Percentiles rank a stretch among this genome's conserved stretches.
Evolutionary conservation across 2,329 filamentous ascomycete genomes (phyloP).

Genomic region (Aspergillus fumigatus): DNA sequence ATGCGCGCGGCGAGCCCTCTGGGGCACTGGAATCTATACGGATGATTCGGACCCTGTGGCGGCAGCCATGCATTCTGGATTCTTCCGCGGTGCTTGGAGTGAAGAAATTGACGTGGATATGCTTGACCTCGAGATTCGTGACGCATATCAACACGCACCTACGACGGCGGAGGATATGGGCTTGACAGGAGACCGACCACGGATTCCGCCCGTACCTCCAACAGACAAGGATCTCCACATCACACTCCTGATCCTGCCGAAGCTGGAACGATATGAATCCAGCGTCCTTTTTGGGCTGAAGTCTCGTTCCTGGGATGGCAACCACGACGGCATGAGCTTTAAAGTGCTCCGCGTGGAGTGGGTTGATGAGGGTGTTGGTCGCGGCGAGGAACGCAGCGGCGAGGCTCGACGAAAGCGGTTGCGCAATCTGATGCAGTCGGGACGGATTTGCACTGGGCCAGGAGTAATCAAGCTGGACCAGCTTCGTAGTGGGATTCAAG

Average conservation of each 20-base stretch:
- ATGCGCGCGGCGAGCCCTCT: slow-evolving; percentile 72
- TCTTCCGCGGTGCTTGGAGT: slow-evolving; percentile 83
- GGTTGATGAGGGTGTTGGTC: slow-evolving; percentile 65
- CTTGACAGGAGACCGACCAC: slow-evolving; percentile 23
- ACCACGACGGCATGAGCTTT: slow-evolving; percentile 85
- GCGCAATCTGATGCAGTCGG: slow-evolving; percentile 39
- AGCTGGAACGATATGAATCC: slow-evolving; percentile 69
- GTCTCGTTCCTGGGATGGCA: slow-evolving; percentile 71
- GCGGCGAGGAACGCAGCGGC: slow-evolving; percentile 44
- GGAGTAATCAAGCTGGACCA: slow-evolving; percentile 32
- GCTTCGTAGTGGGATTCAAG: slow-evolving; percentile 29
- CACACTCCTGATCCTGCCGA: slow-evolving; percentile 76
- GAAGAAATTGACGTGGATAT: slow-evolving; percentile 69
- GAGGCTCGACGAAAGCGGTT: slow-evolving; percentile 48
- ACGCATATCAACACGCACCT: slow-evolving; percentile 42
- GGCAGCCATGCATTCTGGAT: slow-evolving; percentile 88
- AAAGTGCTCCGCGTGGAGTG: slow-evolving; percentile 78
- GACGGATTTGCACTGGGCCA: slow-evolving; percentile 39
- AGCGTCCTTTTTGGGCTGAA: slow-evolving; percentile 75
- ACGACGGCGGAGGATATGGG: slow-evolving; percentile 35
- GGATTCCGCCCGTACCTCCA: slow-evolving; percentile 48
- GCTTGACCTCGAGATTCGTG: slow-evolving; percentile 54
- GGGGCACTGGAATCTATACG: slow-evolving; percentile 92
- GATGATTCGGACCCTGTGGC: slow-evolving; percentile 93
- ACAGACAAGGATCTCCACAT: slow-evolving; percentile 77